These are phyloP conservation scores for Trichoderma gamsii DNA, from an alignment of 495 filamentous ascomycete species.

Conservation along the genomic window DNA sequence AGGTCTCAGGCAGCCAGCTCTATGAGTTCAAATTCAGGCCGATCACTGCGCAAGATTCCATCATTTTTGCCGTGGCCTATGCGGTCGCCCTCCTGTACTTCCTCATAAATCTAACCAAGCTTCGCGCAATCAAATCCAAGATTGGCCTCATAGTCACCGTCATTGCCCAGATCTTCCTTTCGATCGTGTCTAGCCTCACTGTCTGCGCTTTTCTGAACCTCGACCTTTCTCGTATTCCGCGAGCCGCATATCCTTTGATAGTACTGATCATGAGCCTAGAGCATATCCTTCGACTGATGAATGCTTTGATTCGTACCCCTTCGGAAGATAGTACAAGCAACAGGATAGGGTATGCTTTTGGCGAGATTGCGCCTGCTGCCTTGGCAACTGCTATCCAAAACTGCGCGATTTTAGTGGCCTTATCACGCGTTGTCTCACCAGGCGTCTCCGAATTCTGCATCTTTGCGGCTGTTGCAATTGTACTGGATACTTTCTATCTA, in stretches of 20 bases:
- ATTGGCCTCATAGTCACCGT: constrained; percentile 61
- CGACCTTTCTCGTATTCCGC: constrained; percentile 54
- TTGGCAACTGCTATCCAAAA: constrained; percentile 55
- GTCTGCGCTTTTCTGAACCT: constrained; percentile 56
- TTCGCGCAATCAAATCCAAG: constrained; percentile 62
- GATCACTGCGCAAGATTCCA: constrained; percentile 53
- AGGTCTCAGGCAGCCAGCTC: constrained; percentile 44
- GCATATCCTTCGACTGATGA: constrained; percentile 67
- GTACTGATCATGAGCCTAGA: constrained; percentile 64
- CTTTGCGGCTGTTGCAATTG: constrained; percentile 60
- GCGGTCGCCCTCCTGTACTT: constrained; percentile 52
- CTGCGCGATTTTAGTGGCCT: constrained; percentile 48
- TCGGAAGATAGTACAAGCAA: constrained; percentile 51
- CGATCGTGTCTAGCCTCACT: constrained; percentile 60
- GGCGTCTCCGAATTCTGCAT: constrained; percentile 62
- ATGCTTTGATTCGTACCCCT: constrained; percentile 59
- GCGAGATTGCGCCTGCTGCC: constrained; percentile 60
- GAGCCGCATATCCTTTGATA: constrained; percentile 62
- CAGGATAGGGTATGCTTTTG: constrained; percentile 61
- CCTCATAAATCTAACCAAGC: constrained; percentile 48
- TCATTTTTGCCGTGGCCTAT: constrained; percentile 56
- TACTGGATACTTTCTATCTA: constrained; percentile 65
- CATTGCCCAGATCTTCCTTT: constrained; percentile 57
- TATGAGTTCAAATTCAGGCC: constrained; percentile 70
- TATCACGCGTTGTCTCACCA: constrained; percentile 52